Evolutionary conservation across 495 filamentous ascomycete genomes (phyloP), one percentile per base, ranked within the genome.

Genomic region (Penicillium coprophilum): DNA sequence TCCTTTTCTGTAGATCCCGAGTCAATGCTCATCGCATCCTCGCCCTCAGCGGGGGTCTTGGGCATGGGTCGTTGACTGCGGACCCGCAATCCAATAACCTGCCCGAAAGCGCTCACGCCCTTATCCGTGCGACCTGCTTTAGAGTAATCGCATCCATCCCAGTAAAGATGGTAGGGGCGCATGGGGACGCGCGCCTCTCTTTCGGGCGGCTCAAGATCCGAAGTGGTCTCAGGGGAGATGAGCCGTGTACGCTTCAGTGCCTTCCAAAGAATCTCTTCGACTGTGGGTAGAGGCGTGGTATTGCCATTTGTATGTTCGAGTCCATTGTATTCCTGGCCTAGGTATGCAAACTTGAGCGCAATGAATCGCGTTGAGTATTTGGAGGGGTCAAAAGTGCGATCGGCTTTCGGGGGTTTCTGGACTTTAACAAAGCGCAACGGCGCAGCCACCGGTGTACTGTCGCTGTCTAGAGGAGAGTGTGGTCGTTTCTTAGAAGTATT

Each of bases 91-190:
- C 82, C 85, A 69, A 97, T 84, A 51, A 98, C 94, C 75, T 98
- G 94, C 5, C 94, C 95, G 77, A 97, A 98, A 6, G 94, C 91
- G 74, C 91, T 96, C 28, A 98, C 94, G 21, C 94, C 94, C 52
- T 82, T 81, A 67, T 98, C 94, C 15, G 94, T 98, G 51, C 94
- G 78, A 2, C 94, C 94, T 63, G 93, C 96, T 68, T 97, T 98
- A 1, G 89, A 89, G 71, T 97, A 98, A 46, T 95, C 87, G 65
- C 81, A 89, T 0, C 85, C 85, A 31, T 88, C 83, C 81, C 90
- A 96, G 66, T 89, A 86, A 17, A 87, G 73, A 44, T 78, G 71
- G 53, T 70, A 73, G 11, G 75, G 71, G 46, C 71, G 66, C 32
- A 70, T 43, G 24, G 54, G 50, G 10, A 52, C 59, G 15, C 68